Evolutionary conservation across 495 filamentous ascomycete species (phyloP), one percentile per base, ranked within the genome.

Genomic region (Penicillium riverlandense): DNA sequence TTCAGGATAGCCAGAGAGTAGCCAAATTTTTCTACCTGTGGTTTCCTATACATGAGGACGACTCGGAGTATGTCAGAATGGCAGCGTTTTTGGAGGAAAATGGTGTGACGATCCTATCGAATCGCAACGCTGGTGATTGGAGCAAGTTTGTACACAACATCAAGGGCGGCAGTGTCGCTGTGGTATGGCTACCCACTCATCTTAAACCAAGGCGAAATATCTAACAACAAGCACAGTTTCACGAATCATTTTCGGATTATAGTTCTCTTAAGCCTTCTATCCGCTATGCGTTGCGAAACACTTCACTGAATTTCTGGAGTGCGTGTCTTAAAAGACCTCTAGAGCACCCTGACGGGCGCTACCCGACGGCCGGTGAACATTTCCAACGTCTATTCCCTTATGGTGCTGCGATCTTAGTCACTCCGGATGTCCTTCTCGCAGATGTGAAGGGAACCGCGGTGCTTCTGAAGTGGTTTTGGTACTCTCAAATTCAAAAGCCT

Each of bases 381-480:
- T 55, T 69, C 9, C 53, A 69, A 45, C 71, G 76, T 2, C 53
- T 87, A 4, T 84, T 88, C 39, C 76, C 78, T 7, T 54, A 63
- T 22, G 80, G 83, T 6, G 59, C 63, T 6, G 78, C 70, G 1
- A 73, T 83, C 15, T 57, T 88, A 0, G 52, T 89, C 6, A 83
- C 83, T 0, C 22, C 22, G 22, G 80, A 84, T 31, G 83, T 82
- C 43, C 73, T 84, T 48, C 79, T 43, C 64, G 65, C 0, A 11
- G 72, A 81, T 15, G 73, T 77, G 1, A 53, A 65, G 3, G 70
- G 61, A 34, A 65, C 78, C 4, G 54, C 66, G 9, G 57, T 72
- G 5, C 65, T 85, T n/a, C 47, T 87, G 5, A 55, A 61, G 1
- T 86, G 80, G 80, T 84, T 84, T 40, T 36, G 36, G n/a, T 48